phyloP scores from a whole-genome alignment of 208 protist genomes.

The Acanthamoeba lenticulata region DNA sequence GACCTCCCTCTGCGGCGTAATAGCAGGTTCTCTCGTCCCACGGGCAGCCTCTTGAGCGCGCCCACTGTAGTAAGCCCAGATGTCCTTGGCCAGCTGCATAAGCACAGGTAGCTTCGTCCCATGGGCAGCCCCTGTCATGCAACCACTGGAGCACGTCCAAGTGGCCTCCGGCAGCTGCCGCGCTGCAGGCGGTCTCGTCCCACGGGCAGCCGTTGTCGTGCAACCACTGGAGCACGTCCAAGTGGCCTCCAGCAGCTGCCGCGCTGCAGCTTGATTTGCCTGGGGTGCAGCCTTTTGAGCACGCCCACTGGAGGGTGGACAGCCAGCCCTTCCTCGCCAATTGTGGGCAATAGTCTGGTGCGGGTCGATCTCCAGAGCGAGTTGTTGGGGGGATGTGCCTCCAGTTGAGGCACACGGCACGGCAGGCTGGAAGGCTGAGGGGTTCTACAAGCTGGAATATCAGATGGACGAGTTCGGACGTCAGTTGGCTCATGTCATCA shows the following conservation, averaged over 20 bases:
- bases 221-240: background rate
- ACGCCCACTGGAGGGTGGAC: background rate
- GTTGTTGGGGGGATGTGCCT: too few relatives aligned
- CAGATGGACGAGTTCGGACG: too few relatives aligned
- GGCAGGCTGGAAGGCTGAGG: too few relatives aligned
- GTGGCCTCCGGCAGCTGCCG: background rate
- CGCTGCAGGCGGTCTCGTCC: background rate
- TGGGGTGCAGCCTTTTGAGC: background rate
- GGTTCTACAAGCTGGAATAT: too few relatives aligned
- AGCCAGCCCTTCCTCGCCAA: background rate
- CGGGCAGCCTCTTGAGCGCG: background rate
- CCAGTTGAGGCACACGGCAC: too few relatives aligned
- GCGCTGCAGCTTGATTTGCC: background rate
- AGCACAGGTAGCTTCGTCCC: background rate
- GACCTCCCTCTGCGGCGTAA: background rate
- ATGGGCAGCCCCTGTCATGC: background rate
- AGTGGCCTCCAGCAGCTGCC: background rate
- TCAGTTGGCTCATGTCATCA: too few relatives aligned
- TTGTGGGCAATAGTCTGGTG: too few relatives aligned
- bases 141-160: background rate
- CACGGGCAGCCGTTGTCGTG: background rate
- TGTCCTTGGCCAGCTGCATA: background rate
- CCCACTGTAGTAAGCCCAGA: background rate
- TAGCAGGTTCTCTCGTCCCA: background rate
- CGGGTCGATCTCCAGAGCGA: too few relatives aligned